Percentiles rank a stretch among this genome's conserved stretches.
Conservation (phyloP, 2,329 filamentous ascomycete genomes). For the Exophiala calicioides region DNA sequence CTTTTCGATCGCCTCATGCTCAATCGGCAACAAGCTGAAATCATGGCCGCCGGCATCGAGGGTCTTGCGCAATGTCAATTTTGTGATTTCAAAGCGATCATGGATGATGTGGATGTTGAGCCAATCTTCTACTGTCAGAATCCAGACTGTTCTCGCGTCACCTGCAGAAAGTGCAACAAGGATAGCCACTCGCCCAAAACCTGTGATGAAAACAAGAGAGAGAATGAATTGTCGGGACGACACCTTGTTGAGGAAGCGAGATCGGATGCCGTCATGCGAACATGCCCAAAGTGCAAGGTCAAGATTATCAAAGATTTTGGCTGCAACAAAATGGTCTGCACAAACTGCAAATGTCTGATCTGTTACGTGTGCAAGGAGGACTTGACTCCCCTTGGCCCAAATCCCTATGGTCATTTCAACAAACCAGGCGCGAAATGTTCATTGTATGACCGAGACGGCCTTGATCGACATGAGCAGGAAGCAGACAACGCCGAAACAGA, state of each 20-base stretch:
- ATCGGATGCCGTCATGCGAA: slow-evolving; percentile 74
- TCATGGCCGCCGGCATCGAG: slow-evolving; percentile 70
- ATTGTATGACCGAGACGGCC: slow-evolving; percentile 61
- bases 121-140: slow-evolving; percentile 73
- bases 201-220: slow-evolving; percentile 66
- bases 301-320: slow-evolving; percentile 76
- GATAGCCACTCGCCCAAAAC: slow-evolving; percentile 71
- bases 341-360: slow-evolving; percentile 56
- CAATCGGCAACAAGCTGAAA: slow-evolving; percentile 68
- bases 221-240: slow-evolving; percentile 62
- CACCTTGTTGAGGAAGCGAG: slow-evolving; percentile 80
- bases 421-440: slow-evolving; percentile 55
- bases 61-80: slow-evolving; percentile 77
- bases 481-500: slow-evolving; percentile 35
- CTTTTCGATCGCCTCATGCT: slow-evolving; percentile 64
- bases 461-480: slow-evolving; percentile 31
- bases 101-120: slow-evolving; percentile 65
- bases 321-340: slow-evolving; percentile 82
- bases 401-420: slow-evolving; percentile 68
- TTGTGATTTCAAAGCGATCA: slow-evolving; percentile 77
- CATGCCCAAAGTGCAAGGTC: slow-evolving; percentile 66
- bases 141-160: slow-evolving; percentile 62
- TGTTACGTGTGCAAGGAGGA: slow-evolving; percentile 65
- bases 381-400: slow-evolving; percentile 48
- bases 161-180: slow-evolving; percentile 67